Conservation (phyloP, 768 basidiomycete genomes). For the Calocybe gangraenosa region DNA sequence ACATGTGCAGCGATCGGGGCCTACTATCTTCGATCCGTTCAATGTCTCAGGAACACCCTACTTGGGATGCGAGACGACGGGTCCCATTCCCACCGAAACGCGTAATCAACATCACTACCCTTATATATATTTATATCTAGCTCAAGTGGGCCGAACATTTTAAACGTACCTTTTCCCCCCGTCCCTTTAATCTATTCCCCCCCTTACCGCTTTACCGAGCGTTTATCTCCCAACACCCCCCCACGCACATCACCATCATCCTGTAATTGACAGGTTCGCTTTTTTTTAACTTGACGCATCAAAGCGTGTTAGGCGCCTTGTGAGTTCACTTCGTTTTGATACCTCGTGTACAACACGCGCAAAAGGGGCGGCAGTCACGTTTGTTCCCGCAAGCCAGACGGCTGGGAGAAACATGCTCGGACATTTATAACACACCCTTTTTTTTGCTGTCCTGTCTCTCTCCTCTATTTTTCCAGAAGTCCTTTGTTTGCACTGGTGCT, state of each 20-base stretch:
- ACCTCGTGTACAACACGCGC: conserved; percentile 84
- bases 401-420: conserved; percentile 12
- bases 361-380: conserved; percentile 38
- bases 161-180: conserved; percentile 24
- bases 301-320: conserved; percentile 35
- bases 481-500: conserved; percentile 45
- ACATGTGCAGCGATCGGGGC: no score
- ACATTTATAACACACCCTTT: conserved; percentile 19
- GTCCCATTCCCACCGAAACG: no score
- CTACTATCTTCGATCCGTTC: no score
- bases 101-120: no score
- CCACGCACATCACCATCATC: not conserved
- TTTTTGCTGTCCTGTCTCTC: conserved; percentile 15
- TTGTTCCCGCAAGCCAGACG: conserved; percentile 10
- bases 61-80: no score
- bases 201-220: not conserved
- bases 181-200: conserved; percentile 36
- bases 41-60: no score
- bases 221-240: no score
- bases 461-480: conserved; percentile 35
- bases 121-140: conserved; percentile 37
- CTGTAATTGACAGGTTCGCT: conserved; percentile 13
- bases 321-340: conserved; percentile 45
- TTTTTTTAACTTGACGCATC: conserved; percentile 26
- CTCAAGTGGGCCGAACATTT: conserved; percentile 40